Base-by-base conservation (phyloP, 805 yeast genomes). In the Cephaloascus fragrans region DNA sequence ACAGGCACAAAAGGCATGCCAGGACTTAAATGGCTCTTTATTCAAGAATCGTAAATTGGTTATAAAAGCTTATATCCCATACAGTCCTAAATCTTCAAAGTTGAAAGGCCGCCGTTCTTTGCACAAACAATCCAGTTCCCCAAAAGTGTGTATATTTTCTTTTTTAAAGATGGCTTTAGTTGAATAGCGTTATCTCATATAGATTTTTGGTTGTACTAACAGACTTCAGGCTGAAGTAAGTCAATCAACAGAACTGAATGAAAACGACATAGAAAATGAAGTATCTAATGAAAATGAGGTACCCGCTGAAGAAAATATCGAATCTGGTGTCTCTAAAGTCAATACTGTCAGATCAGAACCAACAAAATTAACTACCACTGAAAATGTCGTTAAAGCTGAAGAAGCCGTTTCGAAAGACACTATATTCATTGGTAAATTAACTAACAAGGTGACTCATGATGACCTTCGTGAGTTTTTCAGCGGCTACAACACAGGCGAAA, bases 401-500 rank as follows among this genome's bases (percentile, higher is more conserved):
- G 17, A 36, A 39, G 46, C 38, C 39, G 47, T 55, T 16, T 72
- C 80, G 0, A 47, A 51, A 2, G 70, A 69, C 41, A 72, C 77
- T 6, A 53, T 76, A 2, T 74, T 64, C 47, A 60, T 75, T 36
- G 58, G 62, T 4, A 58, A 57, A 12, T 52, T 73, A 29, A 61
- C 68, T 19, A 52, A 57, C 18, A 63, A 55, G 20, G 55, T 60
- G 3, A 62, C 66, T 2, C 77, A 72, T 46, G 57, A 57, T 9
- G 72, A 69, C 5, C 46, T 75, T 40, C 62, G 69, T 41, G 67
- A 56, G 14, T 67, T 56, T 47, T 73, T 74, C 41, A 52, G 57
- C 17, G 70, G 58, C 1, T 75, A 56, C 50, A 52, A 53, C 10
- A 77, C 80, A 9, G 58, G 60, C 28, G 73, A 67, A 34, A 64